These are phyloP conservation scores for Nemania sp. DNA, from an alignment of 2,329 filamentous ascomycete species.

Conservation along the genomic window DNA sequence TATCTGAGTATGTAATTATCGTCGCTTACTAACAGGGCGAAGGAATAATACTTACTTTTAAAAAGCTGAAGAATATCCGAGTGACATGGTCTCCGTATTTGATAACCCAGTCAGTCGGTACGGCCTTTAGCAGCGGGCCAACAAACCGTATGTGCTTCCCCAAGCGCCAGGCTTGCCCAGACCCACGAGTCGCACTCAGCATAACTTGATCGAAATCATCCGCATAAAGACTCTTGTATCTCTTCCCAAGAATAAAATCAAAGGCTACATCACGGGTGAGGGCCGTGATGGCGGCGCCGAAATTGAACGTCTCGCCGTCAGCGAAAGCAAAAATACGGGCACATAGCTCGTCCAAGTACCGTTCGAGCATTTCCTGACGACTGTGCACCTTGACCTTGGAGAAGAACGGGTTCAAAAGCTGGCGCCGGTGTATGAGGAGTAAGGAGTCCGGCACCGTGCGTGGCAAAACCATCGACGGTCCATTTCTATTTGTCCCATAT, in stretches of 20 bases:
- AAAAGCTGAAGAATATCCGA: neutral
- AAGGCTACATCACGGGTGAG: neutral
- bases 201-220: neutral
- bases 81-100: neutral
- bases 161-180: neutral
- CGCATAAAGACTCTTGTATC: neutral
- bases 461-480: slow-evolving; percentile 13
- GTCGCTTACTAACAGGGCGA: no score
- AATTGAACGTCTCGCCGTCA: neutral
- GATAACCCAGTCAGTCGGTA: neutral
- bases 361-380: slow-evolving; percentile 7
- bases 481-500: slow-evolving; percentile 24
- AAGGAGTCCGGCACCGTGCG: slow-evolving; percentile 4
- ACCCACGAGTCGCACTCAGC: no score
- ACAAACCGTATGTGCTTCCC: neutral
- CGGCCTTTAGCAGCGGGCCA: neutral
- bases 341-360: neutral
- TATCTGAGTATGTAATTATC: no score
- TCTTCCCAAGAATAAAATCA: neutral
- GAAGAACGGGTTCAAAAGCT: slow-evolving; percentile 28
- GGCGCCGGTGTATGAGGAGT: slow-evolving; percentile 15
- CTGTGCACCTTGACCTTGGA: slow-evolving; percentile 18
- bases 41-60: no score
- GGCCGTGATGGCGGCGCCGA: neutral
- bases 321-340: neutral